A percentile compares a stretch with the other conserved stretches of the same genome.
phyloP scores from a whole-genome alignment of 2,329 filamentous ascomycete species.

The Cadophora malorum region DNA sequence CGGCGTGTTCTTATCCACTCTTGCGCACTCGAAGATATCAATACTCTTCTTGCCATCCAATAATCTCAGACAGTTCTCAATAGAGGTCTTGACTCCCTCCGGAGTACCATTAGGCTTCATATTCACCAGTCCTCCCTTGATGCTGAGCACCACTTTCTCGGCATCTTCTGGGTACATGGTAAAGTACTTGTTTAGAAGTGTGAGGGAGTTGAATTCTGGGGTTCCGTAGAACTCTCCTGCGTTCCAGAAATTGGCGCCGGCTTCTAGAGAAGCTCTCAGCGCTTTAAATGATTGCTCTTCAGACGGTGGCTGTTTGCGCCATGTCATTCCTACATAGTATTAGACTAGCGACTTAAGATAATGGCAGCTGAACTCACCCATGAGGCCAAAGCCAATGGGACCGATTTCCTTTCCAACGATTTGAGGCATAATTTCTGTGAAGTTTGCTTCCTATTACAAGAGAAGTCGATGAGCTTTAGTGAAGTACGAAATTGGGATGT shows the following conservation, averaged over 20 bases:
- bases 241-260: slow-evolving; percentile 62
- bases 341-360: not conserved
- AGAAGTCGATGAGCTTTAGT: not conserved
- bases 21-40: slow-evolving; percentile 52
- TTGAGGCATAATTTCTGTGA: slow-evolving; percentile 34
- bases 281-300: slow-evolving; percentile 59
- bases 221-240: slow-evolving; percentile 68
- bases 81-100: slow-evolving; percentile 59
- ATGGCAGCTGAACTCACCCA: slow-evolving; percentile 24
- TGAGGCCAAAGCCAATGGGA: slow-evolving; percentile 40
- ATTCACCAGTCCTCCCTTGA: slow-evolving; percentile 61
- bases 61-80: slow-evolving; percentile 62
- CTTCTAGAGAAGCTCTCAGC: slow-evolving; percentile 58
- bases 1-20: slow-evolving; percentile 53
- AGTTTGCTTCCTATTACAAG: not conserved
- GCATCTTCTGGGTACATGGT: slow-evolving; percentile 68
- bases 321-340: slow-evolving; percentile 44
- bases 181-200: slow-evolving; percentile 67
- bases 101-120: slow-evolving; percentile 57
- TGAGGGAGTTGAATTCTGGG: slow-evolving; percentile 62
- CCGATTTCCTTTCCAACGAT: slow-evolving; percentile 41
- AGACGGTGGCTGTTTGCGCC: slow-evolving; percentile 44
- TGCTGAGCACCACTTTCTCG: slow-evolving; percentile 63
- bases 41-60: slow-evolving; percentile 56
- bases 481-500: not conserved